phyloP scores from a whole-genome alignment of 1,284 basidiomycete species.

The Cryptococcus sp. region DNA sequence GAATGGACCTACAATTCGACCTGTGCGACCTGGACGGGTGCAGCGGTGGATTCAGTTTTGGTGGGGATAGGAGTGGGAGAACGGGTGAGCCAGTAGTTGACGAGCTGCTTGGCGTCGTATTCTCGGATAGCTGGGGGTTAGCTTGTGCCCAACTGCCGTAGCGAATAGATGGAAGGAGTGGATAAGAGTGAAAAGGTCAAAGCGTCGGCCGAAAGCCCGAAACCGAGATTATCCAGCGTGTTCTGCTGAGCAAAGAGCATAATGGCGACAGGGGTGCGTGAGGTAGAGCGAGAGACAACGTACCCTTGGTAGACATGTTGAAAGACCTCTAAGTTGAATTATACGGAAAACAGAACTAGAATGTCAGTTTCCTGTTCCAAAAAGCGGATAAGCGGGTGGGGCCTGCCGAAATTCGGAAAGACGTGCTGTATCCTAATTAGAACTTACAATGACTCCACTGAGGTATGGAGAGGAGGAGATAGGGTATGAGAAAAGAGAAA shows the following conservation, averaged over 20 bases:
- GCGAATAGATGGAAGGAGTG: background rate
- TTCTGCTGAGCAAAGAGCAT: no score
- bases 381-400: no score
- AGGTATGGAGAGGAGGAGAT: slow-evolving; percentile 1
- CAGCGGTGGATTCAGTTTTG: slow-evolving; percentile 44
- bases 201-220: background rate
- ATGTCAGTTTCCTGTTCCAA: slow-evolving; percentile 1
- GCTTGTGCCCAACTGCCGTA: background rate
- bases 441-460: slow-evolving; percentile 2
- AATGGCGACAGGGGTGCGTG: no score
- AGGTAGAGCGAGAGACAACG: slow-evolving; percentile 14
- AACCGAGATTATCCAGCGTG: no score
- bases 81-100: slow-evolving; percentile 89
- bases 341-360: background rate
- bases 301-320: slow-evolving; percentile 49
- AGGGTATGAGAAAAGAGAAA: background rate
- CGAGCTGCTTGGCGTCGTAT: slow-evolving; percentile 89
- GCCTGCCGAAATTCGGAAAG: slow-evolving; percentile 6
- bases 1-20: slow-evolving; percentile 43
- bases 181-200: background rate
- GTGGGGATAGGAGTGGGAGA: slow-evolving; percentile 58
- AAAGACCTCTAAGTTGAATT: slow-evolving; percentile 2
- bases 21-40: slow-evolving; percentile 48
- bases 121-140: slow-evolving; percentile 71
- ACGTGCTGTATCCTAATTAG: background rate